Evolutionary conservation across 129 eudicot genomes (phyloP).

Genomic region (Gnaphalium uliginosum): DNA sequence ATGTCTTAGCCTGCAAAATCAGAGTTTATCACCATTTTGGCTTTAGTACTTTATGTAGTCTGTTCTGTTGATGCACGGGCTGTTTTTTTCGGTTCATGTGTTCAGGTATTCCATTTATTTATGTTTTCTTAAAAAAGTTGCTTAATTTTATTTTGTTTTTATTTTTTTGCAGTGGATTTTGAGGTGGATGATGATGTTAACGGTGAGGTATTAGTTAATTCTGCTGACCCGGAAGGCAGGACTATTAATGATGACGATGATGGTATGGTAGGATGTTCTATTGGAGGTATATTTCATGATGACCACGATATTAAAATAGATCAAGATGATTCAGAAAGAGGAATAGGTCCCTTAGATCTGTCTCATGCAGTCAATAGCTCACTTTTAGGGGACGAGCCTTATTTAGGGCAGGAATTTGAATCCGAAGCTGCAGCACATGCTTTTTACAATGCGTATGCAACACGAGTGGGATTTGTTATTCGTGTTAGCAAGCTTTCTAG

Average conservation of each 20-base stretch:
- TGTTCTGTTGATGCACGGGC: too few species aligned
- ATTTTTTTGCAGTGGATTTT: slow-evolving; percentile 54
- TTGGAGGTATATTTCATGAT: slow-evolving; percentile 48
- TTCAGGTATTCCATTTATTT: neutral
- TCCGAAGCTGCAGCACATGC: slow-evolving; percentile 94
- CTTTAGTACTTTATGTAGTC: neutral
- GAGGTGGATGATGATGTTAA: slow-evolving; percentile 57
- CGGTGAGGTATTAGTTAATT: slow-evolving; percentile 53
- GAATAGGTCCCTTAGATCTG: slow-evolving; percentile 36
- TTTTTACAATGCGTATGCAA: slow-evolving; percentile 77
- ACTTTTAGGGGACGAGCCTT: slow-evolving; percentile 61
- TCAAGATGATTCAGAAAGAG: slow-evolving; percentile 57
- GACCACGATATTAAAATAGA: slow-evolving; percentile 51
- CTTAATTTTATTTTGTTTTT: neutral
- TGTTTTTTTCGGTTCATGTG: neutral
- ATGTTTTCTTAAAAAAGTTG: neutral
- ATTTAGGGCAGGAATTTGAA: slow-evolving; percentile 80
- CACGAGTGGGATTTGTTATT: slow-evolving; percentile 70
- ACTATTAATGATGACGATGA: slow-evolving; percentile 34
- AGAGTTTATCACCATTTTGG: neutral
- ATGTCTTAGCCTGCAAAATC: neutral
- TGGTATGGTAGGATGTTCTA: slow-evolving; percentile 67
- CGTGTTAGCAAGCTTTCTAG: slow-evolving; percentile 91
- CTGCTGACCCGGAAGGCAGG: slow-evolving; percentile 46
- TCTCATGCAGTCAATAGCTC: slow-evolving; percentile 40